Base-by-base conservation (phyloP, 495 filamentous ascomycete genomes). In the Penicillium subrubescens region DNA sequence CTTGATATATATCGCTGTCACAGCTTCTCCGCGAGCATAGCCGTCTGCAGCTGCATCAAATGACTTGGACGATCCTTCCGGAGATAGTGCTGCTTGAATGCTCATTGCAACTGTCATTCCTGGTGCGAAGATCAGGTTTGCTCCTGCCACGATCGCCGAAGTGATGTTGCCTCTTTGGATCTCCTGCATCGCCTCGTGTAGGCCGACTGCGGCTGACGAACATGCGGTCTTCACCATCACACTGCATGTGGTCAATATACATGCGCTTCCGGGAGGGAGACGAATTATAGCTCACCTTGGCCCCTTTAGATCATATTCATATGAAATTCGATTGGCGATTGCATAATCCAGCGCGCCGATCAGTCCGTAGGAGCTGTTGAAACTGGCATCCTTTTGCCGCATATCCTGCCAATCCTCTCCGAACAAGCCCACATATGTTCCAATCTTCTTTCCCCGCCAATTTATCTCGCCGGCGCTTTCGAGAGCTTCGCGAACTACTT, bases 401-500 rank as follows among this genome's bases (percentile, higher is more conserved):
- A 78, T 62, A 5, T 80, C 76, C 15, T 62, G n/a, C 76, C 73
- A 79, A 34, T 76, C 76, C 27, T 77, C 71, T 0, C 77, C 76
- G 65, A 81, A 84, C 15, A 63, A 72, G 2, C 85, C 84, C 12
- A 84, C 67, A 58, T 81, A 87, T 57, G 70, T 76, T 0, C 85
- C 84, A 19, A 85, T 76, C 7, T 68, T 34, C 57, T 71, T 72
- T 5, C 84, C 83, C n/a, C 72, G 71, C 70, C 73, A 86, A 25
- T 73, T 53, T 2, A 66, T 70, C 55, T 80, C 78, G 2, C 87
- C 86, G 0, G 80, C 77, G 54, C 72, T 73, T 56, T 80, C 77
- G 7, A 80, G 29, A 33, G 69, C 71, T 43, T 81, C 77, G 5
- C 63, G 62, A 0, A 78, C 70, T 0, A 83, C 79, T 65, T 90